These are phyloP conservation scores for Funneliformis geosporum DNA, from an alignment of 192 early-diverging fungal species.

Conservation along the genomic window DNA sequence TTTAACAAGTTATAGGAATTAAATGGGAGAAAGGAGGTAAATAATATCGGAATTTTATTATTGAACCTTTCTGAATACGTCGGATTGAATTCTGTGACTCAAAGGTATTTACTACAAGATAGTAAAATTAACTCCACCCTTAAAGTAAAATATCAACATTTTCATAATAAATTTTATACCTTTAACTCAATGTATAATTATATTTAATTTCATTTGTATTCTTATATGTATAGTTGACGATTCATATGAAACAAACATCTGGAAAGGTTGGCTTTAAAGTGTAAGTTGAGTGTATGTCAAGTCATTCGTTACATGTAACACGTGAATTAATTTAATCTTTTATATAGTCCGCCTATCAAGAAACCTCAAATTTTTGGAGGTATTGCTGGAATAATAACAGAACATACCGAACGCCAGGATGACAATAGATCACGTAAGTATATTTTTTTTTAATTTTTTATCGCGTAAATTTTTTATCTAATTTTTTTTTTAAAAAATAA, in stretches of 20 bases:
- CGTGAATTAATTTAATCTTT: slow-evolving; percentile 1
- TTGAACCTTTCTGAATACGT: slow-evolving; percentile 83
- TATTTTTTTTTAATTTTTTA: not conserved
- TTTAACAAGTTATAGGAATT: slow-evolving; percentile 52
- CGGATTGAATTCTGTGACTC: slow-evolving; percentile 48
- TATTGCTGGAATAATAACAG: slow-evolving; percentile 31
- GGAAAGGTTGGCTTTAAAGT: slow-evolving; percentile 34
- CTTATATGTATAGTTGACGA: slow-evolving; percentile 38
- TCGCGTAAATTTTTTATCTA: not conserved
- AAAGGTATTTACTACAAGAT: slow-evolving; percentile 65
- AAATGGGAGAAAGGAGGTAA: slow-evolving; percentile 59
- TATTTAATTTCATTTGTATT: no score
- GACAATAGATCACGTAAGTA: slow-evolving; percentile 29
- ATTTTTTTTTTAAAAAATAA: not conserved
- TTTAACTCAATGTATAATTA: no score
- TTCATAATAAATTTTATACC: not conserved
- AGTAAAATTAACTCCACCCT: slow-evolving; percentile 79
- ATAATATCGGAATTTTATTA: slow-evolving; percentile 64
- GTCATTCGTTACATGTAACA: not conserved
- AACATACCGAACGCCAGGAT: slow-evolving; percentile 22
- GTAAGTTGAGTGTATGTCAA: slow-evolving; percentile 28
- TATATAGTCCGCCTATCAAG: slow-evolving; percentile 39
- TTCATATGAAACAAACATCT: slow-evolving; percentile 39
- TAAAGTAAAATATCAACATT: slow-evolving; percentile 53
- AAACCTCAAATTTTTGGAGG: slow-evolving; percentile 41